Evolutionary conservation across 495 filamentous ascomycete genomes (phyloP).

Genomic region (Talaromyces adpressus): DNA sequence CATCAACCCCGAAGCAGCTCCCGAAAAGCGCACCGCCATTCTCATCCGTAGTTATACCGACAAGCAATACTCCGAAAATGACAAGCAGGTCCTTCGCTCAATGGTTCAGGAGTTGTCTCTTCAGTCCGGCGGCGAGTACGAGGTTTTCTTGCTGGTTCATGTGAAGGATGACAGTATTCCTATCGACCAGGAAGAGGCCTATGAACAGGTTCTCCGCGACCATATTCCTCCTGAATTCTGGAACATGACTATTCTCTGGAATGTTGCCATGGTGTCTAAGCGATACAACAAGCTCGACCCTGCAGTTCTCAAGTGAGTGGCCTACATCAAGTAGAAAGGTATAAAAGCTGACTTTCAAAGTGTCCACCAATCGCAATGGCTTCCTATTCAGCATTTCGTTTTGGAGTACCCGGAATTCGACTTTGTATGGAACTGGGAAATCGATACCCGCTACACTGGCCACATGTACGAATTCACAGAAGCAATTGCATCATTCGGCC

Average conservation of each 20-base stretch:
- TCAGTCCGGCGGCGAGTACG: constrained; percentile 67
- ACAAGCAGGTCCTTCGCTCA: constrained; percentile 63
- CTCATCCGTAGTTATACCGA: constrained; percentile 62
- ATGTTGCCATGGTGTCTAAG: constrained; percentile 19
- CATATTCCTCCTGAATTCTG: constrained; percentile 59
- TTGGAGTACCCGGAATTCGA: constrained; percentile 64
- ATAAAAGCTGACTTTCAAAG: constrained; percentile 6
- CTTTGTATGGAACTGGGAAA: constrained; percentile 71
- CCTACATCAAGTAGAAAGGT: background rate
- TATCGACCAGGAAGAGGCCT: constrained; percentile 46
- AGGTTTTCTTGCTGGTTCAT: constrained; percentile 69
- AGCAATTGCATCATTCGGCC: constrained; percentile 50
- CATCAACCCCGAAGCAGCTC: constrained; percentile 1
- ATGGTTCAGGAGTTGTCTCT: constrained; percentile 68
- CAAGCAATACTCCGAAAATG: constrained; percentile 62
- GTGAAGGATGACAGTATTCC: constrained; percentile 51
- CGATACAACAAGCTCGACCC: constrained; percentile 11
- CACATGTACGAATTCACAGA: constrained; percentile 66
- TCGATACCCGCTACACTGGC: constrained; percentile 64
- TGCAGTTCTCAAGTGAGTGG: constrained; percentile 7
- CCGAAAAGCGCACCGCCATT: constrained; percentile 51
- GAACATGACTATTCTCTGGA: constrained; percentile 63
- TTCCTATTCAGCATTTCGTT: constrained; percentile 46
- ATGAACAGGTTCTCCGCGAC: constrained; percentile 39
- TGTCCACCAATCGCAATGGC: constrained; percentile 22